A percentile compares a stretch with the other conserved stretches of the same genome.
Evolutionary conservation across 208 protist species (phyloP).

Genomic region (Wallacemonas sp.): DNA sequence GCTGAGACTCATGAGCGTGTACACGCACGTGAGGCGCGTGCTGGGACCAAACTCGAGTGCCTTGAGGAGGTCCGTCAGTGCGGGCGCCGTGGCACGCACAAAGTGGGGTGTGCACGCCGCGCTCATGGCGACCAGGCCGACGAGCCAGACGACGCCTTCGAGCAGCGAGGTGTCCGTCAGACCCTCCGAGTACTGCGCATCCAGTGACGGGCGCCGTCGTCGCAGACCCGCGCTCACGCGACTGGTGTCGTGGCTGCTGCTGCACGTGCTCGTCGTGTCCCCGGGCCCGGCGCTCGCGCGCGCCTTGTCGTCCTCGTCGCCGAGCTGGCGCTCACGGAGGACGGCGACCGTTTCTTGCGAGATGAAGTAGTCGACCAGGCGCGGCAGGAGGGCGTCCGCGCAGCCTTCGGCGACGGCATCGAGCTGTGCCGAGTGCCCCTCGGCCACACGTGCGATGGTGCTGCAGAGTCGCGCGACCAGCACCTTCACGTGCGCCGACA

Average conservation of each 20-base stretch:
- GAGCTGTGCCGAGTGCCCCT: constrained; percentile 31
- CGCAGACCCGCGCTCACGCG: not conserved
- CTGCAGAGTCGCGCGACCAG: constrained; percentile 46
- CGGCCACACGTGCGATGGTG: constrained; percentile 41
- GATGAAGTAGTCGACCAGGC: constrained; percentile 1
- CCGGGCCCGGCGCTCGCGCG: not conserved
- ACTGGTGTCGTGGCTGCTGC: not conserved
- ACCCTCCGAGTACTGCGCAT: constrained; percentile 11
- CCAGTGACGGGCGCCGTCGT: not conserved
- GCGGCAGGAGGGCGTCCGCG: constrained; percentile 6
- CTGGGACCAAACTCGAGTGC: constrained; percentile 31
- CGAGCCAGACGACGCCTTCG: constrained; percentile 69
- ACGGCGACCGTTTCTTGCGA: constrained; percentile 3
- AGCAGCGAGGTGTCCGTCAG: constrained; percentile 32
- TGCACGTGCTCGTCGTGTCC: not conserved
- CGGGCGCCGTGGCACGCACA: constrained; percentile 39
- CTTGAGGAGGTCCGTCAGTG: constrained; percentile 50
- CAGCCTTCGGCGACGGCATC: constrained; percentile 37
- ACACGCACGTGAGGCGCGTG: constrained; percentile 52
- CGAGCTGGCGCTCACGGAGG: constrained; percentile 22
- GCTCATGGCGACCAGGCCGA: constrained; percentile 63
- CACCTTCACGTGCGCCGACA: constrained; percentile 40
- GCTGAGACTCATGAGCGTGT: constrained; percentile 81
- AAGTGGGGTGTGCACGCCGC: constrained; percentile 48
- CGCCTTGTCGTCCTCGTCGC: constrained; percentile 9